Evolutionary conservation across 352 stramenopile species (phyloP), one percentile per base, ranked within the genome.

Genomic region (Pseudoperonospora humuli): DNA sequence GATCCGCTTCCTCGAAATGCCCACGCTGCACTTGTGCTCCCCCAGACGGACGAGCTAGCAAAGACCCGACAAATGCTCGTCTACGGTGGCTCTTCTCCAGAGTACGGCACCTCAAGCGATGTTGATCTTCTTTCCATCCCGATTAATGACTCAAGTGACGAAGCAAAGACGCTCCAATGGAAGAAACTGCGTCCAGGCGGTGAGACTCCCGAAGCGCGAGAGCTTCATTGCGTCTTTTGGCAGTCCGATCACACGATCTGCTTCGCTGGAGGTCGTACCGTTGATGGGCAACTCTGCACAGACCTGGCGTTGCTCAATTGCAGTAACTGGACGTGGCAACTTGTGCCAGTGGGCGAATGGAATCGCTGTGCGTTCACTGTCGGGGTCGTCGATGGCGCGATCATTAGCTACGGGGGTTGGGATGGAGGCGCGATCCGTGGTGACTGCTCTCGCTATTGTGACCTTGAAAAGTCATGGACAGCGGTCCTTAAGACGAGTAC

Each of bases 11-110:
- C 73, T 20, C 64, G 74, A 3, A 86, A 86, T 27, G 69, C 77
- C 0, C 74, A 89, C 19, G 62, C 62, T 8, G 72, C 77, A 0
- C 46, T 86, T 21, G 40, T 60, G 2, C 42, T 82, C 5, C 56
- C 61, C 1, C 18, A 19, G 9, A 26, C 19, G 25, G 19, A 41
- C 3, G 10, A 25, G 0, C 45, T 21, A 17, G 13, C 2, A 8
- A 51, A 20, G 10, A 58, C 11, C 29, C 54, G 23, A 29, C 34
- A 15, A 24, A 78, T 89, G 28, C 43, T 89, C 7, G 33, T 86
- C 5, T 71, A 71, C 26, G 76, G 76, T 5, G 74, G 76, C 3
- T 89, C 76, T 0, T 89, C 72, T 0, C 76, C 76, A 0, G 46
- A 75, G 3, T 52, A n/a, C n/a, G 76, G 76, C 0, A 48, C 70